Conservation (phyloP, 2,329 filamentous ascomycete species). For the Aspergillus alliaceus region DNA sequence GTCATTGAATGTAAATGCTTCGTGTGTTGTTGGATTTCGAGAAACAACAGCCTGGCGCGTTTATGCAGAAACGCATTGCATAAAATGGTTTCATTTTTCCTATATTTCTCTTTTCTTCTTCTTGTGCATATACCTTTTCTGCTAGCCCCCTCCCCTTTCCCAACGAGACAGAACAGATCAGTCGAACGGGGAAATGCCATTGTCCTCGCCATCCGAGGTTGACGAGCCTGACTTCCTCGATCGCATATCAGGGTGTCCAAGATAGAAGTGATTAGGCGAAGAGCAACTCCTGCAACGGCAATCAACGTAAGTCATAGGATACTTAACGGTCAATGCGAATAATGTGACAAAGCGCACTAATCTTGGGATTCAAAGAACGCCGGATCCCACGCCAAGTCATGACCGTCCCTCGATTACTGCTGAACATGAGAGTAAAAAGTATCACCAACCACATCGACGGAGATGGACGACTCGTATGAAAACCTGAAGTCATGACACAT, state of each 20-base stretch:
- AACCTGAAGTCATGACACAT: accelerated
- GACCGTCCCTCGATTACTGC: accelerated
- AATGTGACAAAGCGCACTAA: not conserved
- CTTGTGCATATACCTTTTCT: not conserved
- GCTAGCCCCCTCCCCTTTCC: no score
- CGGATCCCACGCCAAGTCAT: not conserved
- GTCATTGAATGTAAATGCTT: no score
- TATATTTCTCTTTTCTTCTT: accelerated
- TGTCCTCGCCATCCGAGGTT: not conserved
- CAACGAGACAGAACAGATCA: no score
- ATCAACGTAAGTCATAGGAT: not conserved
- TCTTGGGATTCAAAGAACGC: not conserved
- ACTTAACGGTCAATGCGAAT: no score
- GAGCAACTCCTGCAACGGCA: not conserved
- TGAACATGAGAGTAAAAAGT: not conserved
- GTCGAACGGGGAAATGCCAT: not conserved
- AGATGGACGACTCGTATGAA: not conserved
- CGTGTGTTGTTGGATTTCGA: not conserved
- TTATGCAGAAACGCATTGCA: no score
- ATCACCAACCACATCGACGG: not conserved
- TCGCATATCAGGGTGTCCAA: not conserved
- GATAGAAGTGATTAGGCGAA: not conserved
- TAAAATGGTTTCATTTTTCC: not conserved
- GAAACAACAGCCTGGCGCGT: no score
- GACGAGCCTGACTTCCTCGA: not conserved